These are phyloP conservation scores for Calocera viscosa DNA, from an alignment of 768 basidiomycete species.

Conservation along the genomic window DNA sequence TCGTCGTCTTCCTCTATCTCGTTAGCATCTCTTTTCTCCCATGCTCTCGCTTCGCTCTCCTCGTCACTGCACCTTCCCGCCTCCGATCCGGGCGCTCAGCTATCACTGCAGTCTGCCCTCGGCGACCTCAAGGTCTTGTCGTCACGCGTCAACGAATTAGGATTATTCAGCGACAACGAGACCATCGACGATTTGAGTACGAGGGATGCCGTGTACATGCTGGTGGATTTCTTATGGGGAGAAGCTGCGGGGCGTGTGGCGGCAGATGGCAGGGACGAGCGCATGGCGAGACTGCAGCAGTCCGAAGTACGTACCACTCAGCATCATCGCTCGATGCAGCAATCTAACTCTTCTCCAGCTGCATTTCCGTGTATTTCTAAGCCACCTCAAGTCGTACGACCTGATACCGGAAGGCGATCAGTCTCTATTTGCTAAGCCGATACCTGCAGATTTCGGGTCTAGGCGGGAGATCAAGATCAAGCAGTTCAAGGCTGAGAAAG, in stretches of 20 bases:
- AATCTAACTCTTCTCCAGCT: background rate
- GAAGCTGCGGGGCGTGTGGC: constrained; percentile 52
- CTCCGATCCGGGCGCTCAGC: background rate
- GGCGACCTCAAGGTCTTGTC: constrained; percentile 44
- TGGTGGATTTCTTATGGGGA: constrained; percentile 54
- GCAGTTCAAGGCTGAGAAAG: constrained; percentile 79
- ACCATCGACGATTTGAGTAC: constrained; percentile 71
- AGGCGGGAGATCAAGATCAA: constrained; percentile 81
- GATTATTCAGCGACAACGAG: constrained; percentile 76
- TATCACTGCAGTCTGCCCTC: constrained; percentile 36
- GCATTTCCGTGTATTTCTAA: constrained; percentile 18
- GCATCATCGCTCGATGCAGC: background rate
- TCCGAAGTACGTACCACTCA: constrained; percentile 39
- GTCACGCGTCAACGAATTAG: constrained; percentile 44
- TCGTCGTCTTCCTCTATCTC: background rate
- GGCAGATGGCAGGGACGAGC: constrained; percentile 43
- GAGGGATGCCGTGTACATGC: constrained; percentile 58
- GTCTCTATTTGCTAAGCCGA: constrained; percentile 38
- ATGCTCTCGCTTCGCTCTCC: background rate
- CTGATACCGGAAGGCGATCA: constrained; percentile 52
- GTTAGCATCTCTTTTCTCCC: background rate
- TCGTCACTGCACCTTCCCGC: background rate
- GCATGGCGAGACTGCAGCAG: constrained; percentile 43
- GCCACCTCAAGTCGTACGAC: constrained; percentile 41
- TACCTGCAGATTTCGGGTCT: constrained; percentile 49